Base-by-base conservation (phyloP, 495 filamentous ascomycete species). In the Achaetomiella virescens region DNA sequence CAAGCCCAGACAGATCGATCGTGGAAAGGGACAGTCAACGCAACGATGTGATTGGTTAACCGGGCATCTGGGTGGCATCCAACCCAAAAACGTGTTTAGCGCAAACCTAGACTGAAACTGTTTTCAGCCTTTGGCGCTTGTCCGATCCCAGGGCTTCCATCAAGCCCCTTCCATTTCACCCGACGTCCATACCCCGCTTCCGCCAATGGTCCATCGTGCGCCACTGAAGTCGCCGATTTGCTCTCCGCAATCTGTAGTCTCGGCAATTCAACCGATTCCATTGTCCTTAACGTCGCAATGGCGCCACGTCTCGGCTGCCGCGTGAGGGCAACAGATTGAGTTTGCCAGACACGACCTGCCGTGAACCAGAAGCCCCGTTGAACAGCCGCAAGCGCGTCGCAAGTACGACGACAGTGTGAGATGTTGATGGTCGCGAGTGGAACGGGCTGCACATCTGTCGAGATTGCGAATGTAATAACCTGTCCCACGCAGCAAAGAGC, bases 111-210 rank as follows among this genome's bases (percentile, higher is more conserved):
- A 44, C 36, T 59, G 60, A 59, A 59, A 62, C 60, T 35, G 33
- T n/a, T 63, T 63, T 57, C 56, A 60, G 37, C 27, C 22, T 20
- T 52, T 54, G 22, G 60, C 47, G 44, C 41, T 55, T 51, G n/a
- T 37, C 58, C 58, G 57, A 59, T 54, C 25, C 31, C 37, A 22
- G 37, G 44, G 24, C 35, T 45, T 52, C 18, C 21, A n/a, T 27
- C 22, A 25, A 43, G 37, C 59, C 59, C 59, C 59, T 61, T n/a
- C 33, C 42, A 61, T 61, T 61, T 60, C 46, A 57, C 37, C 48
- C 53, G 29, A 18, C 41, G 38, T 42, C 35, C 42, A 50, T 45
- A 55, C 59, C 59, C 62, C 55, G 53, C 62, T 38, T 35, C 18
- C 7, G 48, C 24, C 52, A 56, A 52, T 41, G 46, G 42, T 11